Evolutionary conservation across 768 basidiomycete genomes (phyloP).

Genomic region (Lentinula guzmanii): DNA sequence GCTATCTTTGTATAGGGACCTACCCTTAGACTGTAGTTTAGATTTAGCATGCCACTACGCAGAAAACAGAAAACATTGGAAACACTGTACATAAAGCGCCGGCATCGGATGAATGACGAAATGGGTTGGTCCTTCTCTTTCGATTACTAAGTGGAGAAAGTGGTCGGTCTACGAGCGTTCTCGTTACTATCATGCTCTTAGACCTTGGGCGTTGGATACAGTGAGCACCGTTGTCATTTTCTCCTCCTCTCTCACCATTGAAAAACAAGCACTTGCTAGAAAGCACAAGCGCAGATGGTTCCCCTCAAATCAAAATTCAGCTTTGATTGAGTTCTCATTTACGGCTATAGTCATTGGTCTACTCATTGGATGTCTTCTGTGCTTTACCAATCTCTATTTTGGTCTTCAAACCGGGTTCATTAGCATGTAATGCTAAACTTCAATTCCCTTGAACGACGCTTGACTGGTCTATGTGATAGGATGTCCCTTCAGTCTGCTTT

Average conservation of each 20-base stretch:
- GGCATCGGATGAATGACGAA: neutral
- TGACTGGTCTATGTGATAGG: constrained; percentile 36
- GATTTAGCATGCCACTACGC: too few relatives aligned
- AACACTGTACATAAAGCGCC: neutral
- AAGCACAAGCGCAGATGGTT: neutral
- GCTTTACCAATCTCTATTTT: constrained; percentile 89
- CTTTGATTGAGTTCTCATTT: constrained; percentile 22
- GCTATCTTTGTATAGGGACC: neutral
- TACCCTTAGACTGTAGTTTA: too few relatives aligned
- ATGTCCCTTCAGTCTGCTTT: constrained; percentile 95
- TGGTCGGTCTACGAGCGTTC: neutral
- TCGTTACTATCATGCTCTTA: neutral
- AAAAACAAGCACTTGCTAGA: neutral
- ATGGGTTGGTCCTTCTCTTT: neutral
- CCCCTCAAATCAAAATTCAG: neutral
- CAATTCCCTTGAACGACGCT: constrained; percentile 3
- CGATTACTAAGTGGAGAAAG: neutral
- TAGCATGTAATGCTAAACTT: constrained; percentile 50
- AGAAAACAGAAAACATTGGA: too few relatives aligned
- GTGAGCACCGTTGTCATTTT: neutral
- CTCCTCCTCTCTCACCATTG: too few relatives aligned
- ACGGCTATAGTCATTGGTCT: constrained; percentile 73
- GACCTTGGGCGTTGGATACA: neutral
- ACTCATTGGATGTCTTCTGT: constrained; percentile 78
- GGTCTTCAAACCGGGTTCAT: constrained; percentile 90